Base-by-base conservation (phyloP, 2,329 filamentous ascomycete species). In the Claviceps spartinae region DNA sequence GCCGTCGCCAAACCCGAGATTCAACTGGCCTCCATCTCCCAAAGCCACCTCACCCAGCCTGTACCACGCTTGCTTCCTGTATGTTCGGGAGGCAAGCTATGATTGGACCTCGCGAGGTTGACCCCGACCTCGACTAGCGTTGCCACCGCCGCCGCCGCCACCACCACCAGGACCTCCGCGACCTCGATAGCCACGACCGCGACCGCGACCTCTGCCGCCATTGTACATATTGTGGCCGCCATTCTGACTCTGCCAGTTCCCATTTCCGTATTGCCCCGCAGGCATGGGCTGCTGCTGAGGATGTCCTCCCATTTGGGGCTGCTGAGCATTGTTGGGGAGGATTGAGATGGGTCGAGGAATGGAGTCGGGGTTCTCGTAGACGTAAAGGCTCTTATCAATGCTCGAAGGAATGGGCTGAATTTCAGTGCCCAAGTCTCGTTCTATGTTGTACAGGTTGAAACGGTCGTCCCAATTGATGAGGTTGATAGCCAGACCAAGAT, bases 391-490 rank as follows among this genome's bases (percentile, higher is more conserved):
- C 79, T 96, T 97, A 74, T 98, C 93, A 58, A 98, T 98, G 59
- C 82, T 85, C 50, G 82, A 78, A 18, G 93, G 93, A 62, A 98
- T 98, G n/a, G 93, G 84, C 65, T 93, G 87, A 55, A 98, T 98
- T 70, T 98, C 93, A 6, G 93, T 98, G 50, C 93, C 93, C 42
- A 98, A 76, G 63, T 98, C 93, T 61, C 94, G 86, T 69, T 98
- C 93, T 60, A 98, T 98, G 67, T 94, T 94, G 76, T 98, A 98
- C 20, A 98, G 78, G 69, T 97, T 98, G 78, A 95, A 97, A 30
- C 93, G 83, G 67, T 98, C 93, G 53, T 98, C 93, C 93, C 93
- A 98, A 69, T 95, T 97, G 77, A 98, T 98, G 67, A 98, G 75
- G 71, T 98, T 98, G 66, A 98, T 98, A 57, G 94, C 94, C 59